Evolutionary conservation across 148 eudicot species (phyloP), one percentile per base, ranked within the genome.

Genomic region (Cornus suecica): DNA sequence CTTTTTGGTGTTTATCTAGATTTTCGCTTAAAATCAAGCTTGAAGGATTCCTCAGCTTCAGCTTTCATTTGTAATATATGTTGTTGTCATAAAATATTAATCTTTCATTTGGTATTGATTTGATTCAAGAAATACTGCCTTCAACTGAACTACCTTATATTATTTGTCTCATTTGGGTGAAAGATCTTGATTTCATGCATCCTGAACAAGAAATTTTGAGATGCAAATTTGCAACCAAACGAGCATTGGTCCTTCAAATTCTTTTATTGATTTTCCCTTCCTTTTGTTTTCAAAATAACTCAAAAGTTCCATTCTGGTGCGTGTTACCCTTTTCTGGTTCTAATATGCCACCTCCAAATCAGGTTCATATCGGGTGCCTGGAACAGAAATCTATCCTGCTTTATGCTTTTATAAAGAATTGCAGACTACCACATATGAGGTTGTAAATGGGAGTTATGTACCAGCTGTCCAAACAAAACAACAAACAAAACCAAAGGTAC

Each of bases 381-480:
- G 74, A 25, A 77, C 34, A 70, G 64, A 78, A 56, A 60, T 66
- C 34, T 66, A 78, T 78, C 90, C 88, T 73, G 65, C 73, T 16
- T 20, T 81, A 75, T 89, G 86, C 82, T 83, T 89, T 66, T 86
- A 85, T 79, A 86, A 86, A 86, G 86, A 86, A 69, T 80, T 93
- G 69, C 95, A 93, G 80, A 90, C 97, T 8, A 64, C 85, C 31
- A 23, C 87, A 0, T 87, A 87, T 77, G 89, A 87, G 51, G 71
- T 89, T 77, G 90, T 88, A 41, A 74, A 76, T 28, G 93, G 93
- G 66, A 90, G 95, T 83, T 90, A 87, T 71, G 81, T 90, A 67
- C 84, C 88, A 15, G 77, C 71, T 68, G 75, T 79, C 66, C 82
- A 80, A 20, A 31, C 82, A 42, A 86, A 84, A 75, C 82, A 69